Percentiles rank a stretch among this genome's conserved stretches.
Evolutionary conservation across 2,329 filamentous ascomycete species (phyloP).

Genomic region (Monilinia vaccinii-corymbosi): DNA sequence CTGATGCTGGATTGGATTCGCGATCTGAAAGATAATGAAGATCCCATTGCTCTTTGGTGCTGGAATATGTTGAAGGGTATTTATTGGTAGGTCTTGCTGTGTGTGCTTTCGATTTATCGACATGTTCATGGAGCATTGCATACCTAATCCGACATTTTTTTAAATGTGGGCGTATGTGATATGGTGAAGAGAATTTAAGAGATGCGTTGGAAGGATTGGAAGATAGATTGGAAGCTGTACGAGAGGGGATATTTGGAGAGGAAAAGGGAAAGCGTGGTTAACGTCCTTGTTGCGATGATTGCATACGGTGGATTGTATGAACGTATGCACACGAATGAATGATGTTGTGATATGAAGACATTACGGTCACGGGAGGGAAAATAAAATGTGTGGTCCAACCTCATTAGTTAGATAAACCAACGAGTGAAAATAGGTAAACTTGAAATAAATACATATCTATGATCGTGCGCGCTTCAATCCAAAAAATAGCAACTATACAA

Average conservation of each 20-base stretch:
- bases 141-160: no score
- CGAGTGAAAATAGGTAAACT: background rate
- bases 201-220: background rate
- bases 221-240: background rate
- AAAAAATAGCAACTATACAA: background rate
- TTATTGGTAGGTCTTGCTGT: slow-evolving; percentile 12
- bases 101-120: background rate
- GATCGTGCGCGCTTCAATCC: background rate
- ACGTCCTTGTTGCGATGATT: background rate
- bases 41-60: slow-evolving; percentile 44
- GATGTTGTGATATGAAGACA: background rate
- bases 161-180: background rate
- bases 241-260: background rate
- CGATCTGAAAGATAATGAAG: slow-evolving; percentile 43
- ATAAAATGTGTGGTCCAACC: background rate
- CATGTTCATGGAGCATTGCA: no score
- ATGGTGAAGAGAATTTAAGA: background rate
- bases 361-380: background rate
- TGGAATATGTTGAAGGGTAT: slow-evolving; percentile 25
- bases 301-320: background rate
- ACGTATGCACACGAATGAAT: background rate
- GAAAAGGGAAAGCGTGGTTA: background rate
- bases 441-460: background rate
- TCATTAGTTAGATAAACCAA: background rate
- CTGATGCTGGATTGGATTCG: slow-evolving; percentile 51